A percentile compares a stretch with the other conserved stretches of the same genome.
Evolutionary conservation across 371 early-diverging fungal species (phyloP).

Genomic region (Haplosporangium sp.): DNA sequence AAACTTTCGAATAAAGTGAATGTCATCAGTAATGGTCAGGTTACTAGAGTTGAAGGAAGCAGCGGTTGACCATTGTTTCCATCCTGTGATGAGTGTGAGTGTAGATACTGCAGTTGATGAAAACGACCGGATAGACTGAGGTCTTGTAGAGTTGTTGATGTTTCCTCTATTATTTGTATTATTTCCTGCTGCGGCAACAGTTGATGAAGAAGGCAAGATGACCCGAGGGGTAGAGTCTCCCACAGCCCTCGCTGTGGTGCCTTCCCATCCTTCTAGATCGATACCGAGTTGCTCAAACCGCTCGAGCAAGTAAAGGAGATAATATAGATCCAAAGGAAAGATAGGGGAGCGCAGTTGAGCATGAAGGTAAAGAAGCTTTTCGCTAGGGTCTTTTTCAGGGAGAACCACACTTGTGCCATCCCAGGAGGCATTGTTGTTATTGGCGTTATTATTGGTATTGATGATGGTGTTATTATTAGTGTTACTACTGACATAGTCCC

Average conservation of each 20-base stretch:
- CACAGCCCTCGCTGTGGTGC: conserved; percentile 26
- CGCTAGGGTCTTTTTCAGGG: conserved; percentile 44
- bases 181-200: not conserved
- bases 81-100: conserved; percentile 69
- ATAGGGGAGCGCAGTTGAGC: conserved; percentile 54
- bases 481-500: too few species aligned
- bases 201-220: not conserved
- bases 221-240: conserved; percentile 47
- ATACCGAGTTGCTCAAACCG: conserved; percentile 72
- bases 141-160: conserved; percentile 1
- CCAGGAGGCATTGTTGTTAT: conserved; percentile 45
- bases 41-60: conserved; percentile 44
- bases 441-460: not conserved
- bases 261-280: conserved; percentile 61
- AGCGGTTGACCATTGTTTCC: conserved; percentile 69
- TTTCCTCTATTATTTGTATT: not conserved
- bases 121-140: conserved; percentile 64
- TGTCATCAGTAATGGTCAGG: conserved; percentile 63
- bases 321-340: conserved; percentile 68
- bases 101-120: conserved; percentile 71
- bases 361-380: conserved; percentile 57
- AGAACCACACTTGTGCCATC: conserved; percentile 59
- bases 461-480: too few species aligned
- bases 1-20: conserved; percentile 66
- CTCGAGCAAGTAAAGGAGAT: conserved; percentile 69